These are phyloP conservation scores for Calycina marina DNA, from an alignment of 2,329 filamentous ascomycete genomes.

Conservation along the genomic window DNA sequence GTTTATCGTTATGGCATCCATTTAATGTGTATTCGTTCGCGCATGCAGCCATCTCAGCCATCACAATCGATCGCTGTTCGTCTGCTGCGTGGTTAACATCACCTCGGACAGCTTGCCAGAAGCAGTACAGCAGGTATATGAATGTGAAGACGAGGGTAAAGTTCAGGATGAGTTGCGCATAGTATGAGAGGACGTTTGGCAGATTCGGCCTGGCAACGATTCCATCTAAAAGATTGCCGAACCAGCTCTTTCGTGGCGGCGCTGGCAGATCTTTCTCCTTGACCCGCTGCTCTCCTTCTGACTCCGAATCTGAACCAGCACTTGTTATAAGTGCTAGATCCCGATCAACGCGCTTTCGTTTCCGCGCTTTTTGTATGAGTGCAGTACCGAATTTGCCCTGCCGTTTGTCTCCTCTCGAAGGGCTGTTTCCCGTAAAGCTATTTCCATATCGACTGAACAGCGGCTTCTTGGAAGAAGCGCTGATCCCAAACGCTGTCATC, in stretches of 20 bases:
- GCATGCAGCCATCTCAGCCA: conserved; percentile 72
- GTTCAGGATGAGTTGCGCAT: conserved; percentile 43
- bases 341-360: conserved; percentile 30
- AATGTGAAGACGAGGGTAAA: conserved; percentile 30
- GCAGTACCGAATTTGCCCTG: conserved; percentile 33
- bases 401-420: conserved; percentile 52
- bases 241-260: conserved; percentile 19
- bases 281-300: conserved; percentile 24
- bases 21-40: conserved; percentile 62
- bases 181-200: conserved; percentile 50
- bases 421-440: conserved; percentile 25
- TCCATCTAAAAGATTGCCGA: conserved; percentile 41
- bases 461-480: conserved; percentile 29
- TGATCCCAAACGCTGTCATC: conserved; percentile 33
- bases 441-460: conserved; percentile 28
- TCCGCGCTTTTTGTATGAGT: conserved; percentile 33
- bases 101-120: conserved; percentile 18
- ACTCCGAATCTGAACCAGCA: conserved; percentile 23
- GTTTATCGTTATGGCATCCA: conserved; percentile 49
- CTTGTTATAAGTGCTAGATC: conserved; percentile 24
- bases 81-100: conserved; percentile 35
- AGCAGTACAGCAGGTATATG: conserved; percentile 23
- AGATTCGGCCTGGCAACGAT: conserved; percentile 50
- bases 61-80: conserved; percentile 47
- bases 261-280: conserved; percentile 23